These are phyloP conservation scores for Lachancea meyersii DNA, from an alignment of 805 yeast genomes.

Conservation along the genomic window DNA sequence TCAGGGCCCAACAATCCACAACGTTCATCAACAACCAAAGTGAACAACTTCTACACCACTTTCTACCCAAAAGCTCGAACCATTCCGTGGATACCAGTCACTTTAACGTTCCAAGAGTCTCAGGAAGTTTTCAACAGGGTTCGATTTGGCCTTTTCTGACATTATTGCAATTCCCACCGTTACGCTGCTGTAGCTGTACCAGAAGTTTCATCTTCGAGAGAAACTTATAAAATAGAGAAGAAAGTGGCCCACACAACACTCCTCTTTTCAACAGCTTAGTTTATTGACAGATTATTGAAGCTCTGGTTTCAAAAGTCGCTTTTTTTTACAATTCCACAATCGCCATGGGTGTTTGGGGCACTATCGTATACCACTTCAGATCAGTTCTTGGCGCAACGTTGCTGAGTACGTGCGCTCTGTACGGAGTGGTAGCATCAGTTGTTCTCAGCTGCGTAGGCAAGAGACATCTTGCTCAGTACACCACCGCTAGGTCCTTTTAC, in stretches of 20 bases:
- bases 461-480: conserved; percentile 77
- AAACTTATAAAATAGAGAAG: not conserved
- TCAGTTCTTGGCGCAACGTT: conserved; percentile 48
- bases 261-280: no score
- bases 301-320: no score
- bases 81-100: no score
- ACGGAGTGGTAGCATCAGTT: conserved; percentile 74
- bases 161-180: no score
- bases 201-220: not conserved
- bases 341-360: conserved; percentile 23
- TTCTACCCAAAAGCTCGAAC: not conserved
- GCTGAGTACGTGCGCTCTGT: conserved; percentile 55
- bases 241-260: no score
- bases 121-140: no score
- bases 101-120: no score
- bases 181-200: not conserved
- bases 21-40: not conserved
- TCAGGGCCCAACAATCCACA: not conserved
- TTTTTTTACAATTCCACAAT: no score
- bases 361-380: conserved; percentile 50
- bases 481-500: conserved; percentile 81
- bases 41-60: not conserved
- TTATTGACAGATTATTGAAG: no score
- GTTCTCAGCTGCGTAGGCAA: conserved; percentile 62
- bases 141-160: no score